Evolutionary conservation across 1,284 basidiomycete species (phyloP), one percentile per base, ranked within the genome.

Genomic region (Ustilago hordei): DNA sequence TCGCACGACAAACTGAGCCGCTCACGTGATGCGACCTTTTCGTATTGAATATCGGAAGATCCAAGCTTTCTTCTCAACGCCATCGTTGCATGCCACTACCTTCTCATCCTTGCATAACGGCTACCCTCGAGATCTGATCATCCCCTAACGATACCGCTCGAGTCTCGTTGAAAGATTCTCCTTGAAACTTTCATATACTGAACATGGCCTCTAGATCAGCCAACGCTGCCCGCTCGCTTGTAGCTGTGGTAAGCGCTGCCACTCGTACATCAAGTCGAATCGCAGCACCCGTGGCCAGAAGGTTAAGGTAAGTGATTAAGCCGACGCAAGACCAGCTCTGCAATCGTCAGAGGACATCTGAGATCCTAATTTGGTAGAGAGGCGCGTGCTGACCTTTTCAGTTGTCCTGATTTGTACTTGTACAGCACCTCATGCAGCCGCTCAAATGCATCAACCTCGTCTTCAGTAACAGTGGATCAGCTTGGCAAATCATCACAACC

Each of bases 1-100:
- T 61, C 70, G 70, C 61, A 68, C 70, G 70, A 55, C 34, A 61
- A 45, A 55, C 60, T 32, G 5, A 39, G 36, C 15, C 39, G 7
- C 58, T 67, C 70, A 73, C 70, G 70, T 73, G 70, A 73, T 55
- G 43, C 36, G 43, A 31, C 56, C 64, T 73, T 73, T 68, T 48
- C 47, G 41, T 41, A 34, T 34, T 53, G 41, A 32, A 54, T 32
- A 39, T 53, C 50, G 59, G 55, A 61, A 50, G 43, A 36, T 15
- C n/a, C 48, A 34, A 48, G 55, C 64, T 67, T 67, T 60, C 70
- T 67, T 64, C 60, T 41, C 43, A 48, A 54, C 41, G 36, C 50
- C 50, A 43, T 17, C 48, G n/a, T 47, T 58, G 55, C 53, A 41
- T 41, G 19, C 31, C 4, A 19, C 47, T 28, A 13, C 35, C 2